A percentile compares a stretch with the other conserved stretches of the same genome.
Evolutionary conservation across 78 protist genomes (phyloP).

Genomic region (Paulinella micropora): DNA sequence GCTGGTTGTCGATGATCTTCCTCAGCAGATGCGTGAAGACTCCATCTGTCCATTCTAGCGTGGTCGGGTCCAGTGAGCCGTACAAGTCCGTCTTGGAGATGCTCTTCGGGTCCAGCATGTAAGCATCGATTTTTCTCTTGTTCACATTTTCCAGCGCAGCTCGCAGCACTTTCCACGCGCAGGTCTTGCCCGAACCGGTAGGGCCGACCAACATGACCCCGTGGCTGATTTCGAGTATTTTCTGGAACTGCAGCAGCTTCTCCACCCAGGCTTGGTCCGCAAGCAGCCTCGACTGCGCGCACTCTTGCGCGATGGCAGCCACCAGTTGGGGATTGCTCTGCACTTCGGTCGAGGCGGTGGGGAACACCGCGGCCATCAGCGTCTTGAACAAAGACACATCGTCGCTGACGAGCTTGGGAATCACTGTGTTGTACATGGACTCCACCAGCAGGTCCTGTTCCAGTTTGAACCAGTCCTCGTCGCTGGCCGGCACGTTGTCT

Average conservation of each 20-base stretch:
- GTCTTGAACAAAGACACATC: constrained; percentile 44
- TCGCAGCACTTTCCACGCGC: constrained; percentile 27
- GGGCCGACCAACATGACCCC: constrained; percentile 83
- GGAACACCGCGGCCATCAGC: constrained; percentile 56
- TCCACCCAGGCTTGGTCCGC: constrained; percentile 27
- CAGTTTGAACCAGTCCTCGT: constrained; percentile 1
- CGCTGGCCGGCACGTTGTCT: background rate
- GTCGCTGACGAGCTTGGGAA: background rate
- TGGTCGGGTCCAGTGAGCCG: constrained; percentile 47
- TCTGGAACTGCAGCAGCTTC: constrained; percentile 61
- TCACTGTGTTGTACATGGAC: constrained; percentile 19
- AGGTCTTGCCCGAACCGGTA: constrained; percentile 69
- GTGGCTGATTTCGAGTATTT: constrained; percentile 55
- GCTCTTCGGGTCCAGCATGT: constrained; percentile 57
- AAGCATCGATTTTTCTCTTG: background rate
- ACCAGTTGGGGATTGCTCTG: constrained; percentile 13
- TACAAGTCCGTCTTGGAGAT: constrained; percentile 55
- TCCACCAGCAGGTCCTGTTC: constrained; percentile 32
- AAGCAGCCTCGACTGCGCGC: constrained; percentile 16
- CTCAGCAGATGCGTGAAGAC: constrained; percentile 2
- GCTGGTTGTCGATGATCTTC: background rate
- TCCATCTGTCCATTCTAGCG: constrained; percentile 69
- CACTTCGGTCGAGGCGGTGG: constrained; percentile 29
- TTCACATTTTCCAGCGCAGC: constrained; percentile 31
- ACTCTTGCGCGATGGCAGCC: constrained; percentile 15